Evolutionary conservation across 352 stramenopile genomes (phyloP).

Genomic region (Phytophthora europaea): DNA sequence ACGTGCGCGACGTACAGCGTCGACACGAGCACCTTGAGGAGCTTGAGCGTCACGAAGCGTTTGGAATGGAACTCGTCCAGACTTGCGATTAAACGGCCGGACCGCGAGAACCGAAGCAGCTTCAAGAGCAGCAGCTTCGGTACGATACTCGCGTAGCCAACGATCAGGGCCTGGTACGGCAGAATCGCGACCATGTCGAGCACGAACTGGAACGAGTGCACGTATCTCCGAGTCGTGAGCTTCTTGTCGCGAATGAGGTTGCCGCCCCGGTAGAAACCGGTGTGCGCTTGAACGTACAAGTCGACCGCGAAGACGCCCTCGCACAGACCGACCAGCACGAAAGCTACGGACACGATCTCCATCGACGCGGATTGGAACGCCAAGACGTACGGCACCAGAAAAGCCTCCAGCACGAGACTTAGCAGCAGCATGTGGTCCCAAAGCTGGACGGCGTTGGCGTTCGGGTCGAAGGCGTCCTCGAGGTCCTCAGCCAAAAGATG

Average conservation of each 20-base stretch:
- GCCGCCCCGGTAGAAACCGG: slow-evolving; percentile 60
- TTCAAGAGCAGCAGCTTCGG: slow-evolving; percentile 45
- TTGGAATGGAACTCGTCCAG: slow-evolving; percentile 66
- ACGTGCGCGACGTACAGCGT: slow-evolving; percentile 51
- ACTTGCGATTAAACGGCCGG: slow-evolving; percentile 48
- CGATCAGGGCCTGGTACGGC: slow-evolving; percentile 24
- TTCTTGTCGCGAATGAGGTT: slow-evolving; percentile 52
- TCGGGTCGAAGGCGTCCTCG: slow-evolving; percentile 4
- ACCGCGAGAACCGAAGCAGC: slow-evolving; percentile 45
- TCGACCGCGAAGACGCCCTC: slow-evolving; percentile 63
- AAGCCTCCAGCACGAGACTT: slow-evolving; percentile 55
- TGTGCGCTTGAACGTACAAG: slow-evolving; percentile 61
- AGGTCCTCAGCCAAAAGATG: slow-evolving; percentile 1
- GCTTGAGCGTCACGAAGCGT: slow-evolving; percentile 56
- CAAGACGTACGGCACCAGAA: slow-evolving; percentile 62
- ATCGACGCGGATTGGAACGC: slow-evolving; percentile 36
- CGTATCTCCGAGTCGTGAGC: slow-evolving; percentile 49
- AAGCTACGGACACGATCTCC: slow-evolving; percentile 24
- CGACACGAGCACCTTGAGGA: slow-evolving; percentile 48
- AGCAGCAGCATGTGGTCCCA: slow-evolving; percentile 67
- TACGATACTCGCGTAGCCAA: slow-evolving; percentile 6
- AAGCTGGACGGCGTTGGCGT: slow-evolving; percentile 28
- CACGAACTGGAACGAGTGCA: slow-evolving; percentile 49
- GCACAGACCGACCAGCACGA: slow-evolving; percentile 31
- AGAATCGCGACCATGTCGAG: slow-evolving; percentile 59